phyloP scores from a whole-genome alignment of 2,329 filamentous ascomycete species.

The Fusarium devonianum region DNA sequence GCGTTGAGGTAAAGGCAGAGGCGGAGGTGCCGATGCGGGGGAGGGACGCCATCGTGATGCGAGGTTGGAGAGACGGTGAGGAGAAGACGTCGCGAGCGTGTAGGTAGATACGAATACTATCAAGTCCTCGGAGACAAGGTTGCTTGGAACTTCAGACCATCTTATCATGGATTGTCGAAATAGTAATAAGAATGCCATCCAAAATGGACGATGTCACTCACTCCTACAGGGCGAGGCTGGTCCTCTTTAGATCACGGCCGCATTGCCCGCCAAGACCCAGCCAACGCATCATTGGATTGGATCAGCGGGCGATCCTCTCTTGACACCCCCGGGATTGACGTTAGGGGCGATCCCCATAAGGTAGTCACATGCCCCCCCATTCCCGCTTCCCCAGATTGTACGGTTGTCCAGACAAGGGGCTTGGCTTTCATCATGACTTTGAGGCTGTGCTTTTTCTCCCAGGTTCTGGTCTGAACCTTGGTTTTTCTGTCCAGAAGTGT shows the following conservation, averaged over 20 bases:
- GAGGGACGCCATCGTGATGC: constrained; percentile 22
- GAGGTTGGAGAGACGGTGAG: constrained; percentile 8
- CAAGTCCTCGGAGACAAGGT: neutral
- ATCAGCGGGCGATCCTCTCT: neutral
- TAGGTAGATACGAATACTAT: neutral
- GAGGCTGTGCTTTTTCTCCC: too few species aligned
- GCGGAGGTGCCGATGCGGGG: constrained; percentile 16
- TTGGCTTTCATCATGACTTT: too few species aligned
- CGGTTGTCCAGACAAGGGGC: too few species aligned
- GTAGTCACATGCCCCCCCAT: too few species aligned
- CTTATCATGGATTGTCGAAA: too few species aligned
- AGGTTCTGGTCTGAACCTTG: too few species aligned
- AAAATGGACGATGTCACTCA: neutral
- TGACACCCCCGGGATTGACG: too few species aligned
- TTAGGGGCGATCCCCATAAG: too few species aligned
- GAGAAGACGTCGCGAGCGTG: constrained; percentile 1
- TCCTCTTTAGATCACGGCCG: neutral
- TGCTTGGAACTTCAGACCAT: too few species aligned
- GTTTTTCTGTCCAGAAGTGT: too few species aligned
- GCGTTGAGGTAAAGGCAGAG: constrained; percentile 1
- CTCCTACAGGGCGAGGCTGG: neutral
- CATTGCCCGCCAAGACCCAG: neutral
- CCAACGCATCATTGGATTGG: neutral
- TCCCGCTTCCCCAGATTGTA: too few species aligned
- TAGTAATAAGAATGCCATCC: neutral